phyloP scores from a whole-genome alignment of 495 filamentous ascomycete species.

The Daldinia grandis region DNA sequence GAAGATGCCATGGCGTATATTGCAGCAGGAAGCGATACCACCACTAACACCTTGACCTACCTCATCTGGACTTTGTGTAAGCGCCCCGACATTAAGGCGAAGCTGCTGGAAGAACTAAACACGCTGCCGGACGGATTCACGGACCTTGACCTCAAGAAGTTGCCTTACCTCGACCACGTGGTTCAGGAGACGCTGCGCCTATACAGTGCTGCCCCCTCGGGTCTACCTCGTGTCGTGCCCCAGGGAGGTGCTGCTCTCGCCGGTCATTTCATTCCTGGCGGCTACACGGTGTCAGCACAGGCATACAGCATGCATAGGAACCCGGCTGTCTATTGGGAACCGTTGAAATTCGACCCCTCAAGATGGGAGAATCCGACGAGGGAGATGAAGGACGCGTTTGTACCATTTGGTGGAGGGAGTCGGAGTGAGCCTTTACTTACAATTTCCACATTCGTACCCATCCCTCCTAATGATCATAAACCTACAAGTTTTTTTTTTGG shows the following conservation, averaged over 20 bases:
- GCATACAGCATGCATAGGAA: conserved; percentile 54
- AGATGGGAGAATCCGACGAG: conserved; percentile 52
- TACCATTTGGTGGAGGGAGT: conserved; percentile 62
- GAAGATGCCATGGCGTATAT: conserved; percentile 48
- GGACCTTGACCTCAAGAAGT: conserved; percentile 46
- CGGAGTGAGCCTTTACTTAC: conserved; percentile 35
- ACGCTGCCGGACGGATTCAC: conserved; percentile 49
- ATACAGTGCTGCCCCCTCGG: conserved; percentile 59
- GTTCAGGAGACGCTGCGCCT: conserved; percentile 68
- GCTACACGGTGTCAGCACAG: conserved; percentile 48
- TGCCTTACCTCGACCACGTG: conserved; percentile 61
- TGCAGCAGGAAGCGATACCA: conserved; percentile 61
- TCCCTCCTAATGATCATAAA: background rate
- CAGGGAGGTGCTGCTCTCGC: conserved; percentile 35
- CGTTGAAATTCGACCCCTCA: conserved; percentile 43
- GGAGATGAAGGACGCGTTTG: conserved; percentile 61
- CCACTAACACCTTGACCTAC: conserved; percentile 56
- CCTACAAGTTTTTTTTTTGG: background rate
- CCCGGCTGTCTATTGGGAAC: conserved; percentile 45
- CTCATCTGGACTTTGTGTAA: conserved; percentile 48
- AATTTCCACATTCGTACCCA: conserved; percentile 13
- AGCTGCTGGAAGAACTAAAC: conserved; percentile 52
- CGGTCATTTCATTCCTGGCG: conserved; percentile 32
- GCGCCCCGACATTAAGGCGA: conserved; percentile 45
- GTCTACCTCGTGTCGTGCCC: conserved; percentile 42